Evolutionary conservation across 345 rosid genomes (phyloP).

Genomic region (Acer yangbiense): DNA sequence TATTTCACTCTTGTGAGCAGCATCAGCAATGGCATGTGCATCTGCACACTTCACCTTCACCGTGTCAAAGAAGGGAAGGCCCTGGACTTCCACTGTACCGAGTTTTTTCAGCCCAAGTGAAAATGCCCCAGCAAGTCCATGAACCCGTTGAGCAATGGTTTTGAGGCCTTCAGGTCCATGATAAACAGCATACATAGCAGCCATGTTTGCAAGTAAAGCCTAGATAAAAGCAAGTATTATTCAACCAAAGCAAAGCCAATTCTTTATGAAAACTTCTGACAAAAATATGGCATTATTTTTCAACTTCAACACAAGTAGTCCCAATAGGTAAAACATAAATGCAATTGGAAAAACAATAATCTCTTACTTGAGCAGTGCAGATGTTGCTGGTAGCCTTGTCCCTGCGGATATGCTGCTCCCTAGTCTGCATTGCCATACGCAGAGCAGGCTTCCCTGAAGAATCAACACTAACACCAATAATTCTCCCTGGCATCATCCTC

Average conservation of each 20-base stretch:
- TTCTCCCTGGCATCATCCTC: conserved; percentile 98
- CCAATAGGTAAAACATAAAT: conserved; percentile 1
- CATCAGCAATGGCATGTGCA: conserved; percentile 80
- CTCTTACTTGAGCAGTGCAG: conserved; percentile 95
- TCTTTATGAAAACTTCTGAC: background rate
- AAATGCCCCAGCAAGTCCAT: conserved; percentile 92
- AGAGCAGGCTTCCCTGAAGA: conserved; percentile 89
- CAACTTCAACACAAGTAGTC: background rate
- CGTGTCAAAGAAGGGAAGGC: conserved; percentile 90
- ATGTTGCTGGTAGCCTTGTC: conserved; percentile 99
- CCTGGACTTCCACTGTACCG: conserved; percentile 80
- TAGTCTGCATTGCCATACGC: conserved; percentile 99
- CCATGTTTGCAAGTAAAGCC: conserved; percentile 99
- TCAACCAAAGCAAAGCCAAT: conserved; percentile 22
- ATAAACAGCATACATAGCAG: conserved; percentile 97
- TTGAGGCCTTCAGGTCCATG: conserved; percentile 96
- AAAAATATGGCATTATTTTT: conserved; percentile 1
- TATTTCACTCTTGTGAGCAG: conserved; percentile 69
- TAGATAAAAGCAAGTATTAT: conserved; percentile 32
- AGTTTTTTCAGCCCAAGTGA: conserved; percentile 90
- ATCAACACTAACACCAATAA: conserved; percentile 94
- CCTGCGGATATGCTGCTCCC: conserved; percentile 98
- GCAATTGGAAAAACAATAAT: conserved; percentile 13
- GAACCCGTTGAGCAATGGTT: conserved; percentile 80
- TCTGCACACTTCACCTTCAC: conserved; percentile 82